Evolutionary conservation across 2,329 filamentous ascomycete species (phyloP), one percentile per base, ranked within the genome.

Genomic region (Elsinoe necatrix): DNA sequence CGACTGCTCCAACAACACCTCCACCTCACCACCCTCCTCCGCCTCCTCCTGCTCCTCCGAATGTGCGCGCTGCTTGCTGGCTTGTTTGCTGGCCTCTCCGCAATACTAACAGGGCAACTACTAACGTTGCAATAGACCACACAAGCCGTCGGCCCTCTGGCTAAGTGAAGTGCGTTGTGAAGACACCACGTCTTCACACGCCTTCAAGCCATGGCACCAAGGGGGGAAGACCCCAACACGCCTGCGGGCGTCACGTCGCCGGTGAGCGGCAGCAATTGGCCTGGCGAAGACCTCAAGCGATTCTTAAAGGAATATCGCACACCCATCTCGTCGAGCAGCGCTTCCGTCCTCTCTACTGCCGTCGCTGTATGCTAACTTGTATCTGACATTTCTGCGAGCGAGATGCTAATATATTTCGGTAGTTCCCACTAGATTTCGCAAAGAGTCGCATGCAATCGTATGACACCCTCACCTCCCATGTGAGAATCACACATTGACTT

Each of bases 391-490:
- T 20, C 23, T 39, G 16, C 23, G 4, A 9, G 14, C 23, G n/a
- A 29, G 11, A 16, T 29, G 54, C 45, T 55, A 43, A 62, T 39
- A 16, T n/a, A 12, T 27, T 34, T 42, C 31, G 18, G 18, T 54
- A 78, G 75, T 95, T 92, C 68, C 89, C 89, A 20, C 81, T 95
- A 63, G 89, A 95, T 70, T 92, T 89, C 65, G 85, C 92, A 69
- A 95, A 95, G 77, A 91, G 87, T 57, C 86, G 89, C 66, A 89
- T 93, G 83, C 89, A 95, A 75, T 87, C 86, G 62, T 74, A 71
- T 60, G 71, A 63, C 45, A 25, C 51, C 20, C 52, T 23, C 20
- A 34, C 20, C 23, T 18, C 45, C 9, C 29, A 21, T 50, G 45
- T 34, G 45, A 50, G 18, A 25, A 31, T 21, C 25, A 18, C 16